phyloP scores from a whole-genome alignment of 345 rosid genomes.

The Citrus australasica region DNA sequence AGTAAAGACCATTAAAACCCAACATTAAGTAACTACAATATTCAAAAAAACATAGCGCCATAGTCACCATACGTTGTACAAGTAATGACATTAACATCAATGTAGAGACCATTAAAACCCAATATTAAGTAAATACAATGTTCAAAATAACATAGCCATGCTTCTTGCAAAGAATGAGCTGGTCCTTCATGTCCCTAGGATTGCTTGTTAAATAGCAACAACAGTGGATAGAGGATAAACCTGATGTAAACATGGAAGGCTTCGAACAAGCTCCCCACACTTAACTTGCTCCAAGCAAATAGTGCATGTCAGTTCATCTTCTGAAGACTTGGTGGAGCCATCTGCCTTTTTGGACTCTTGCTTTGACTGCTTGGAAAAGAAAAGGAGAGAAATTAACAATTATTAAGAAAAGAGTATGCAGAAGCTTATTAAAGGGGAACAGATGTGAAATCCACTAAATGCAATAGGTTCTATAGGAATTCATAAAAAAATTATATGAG shows the following conservation, averaged over 20 bases:
- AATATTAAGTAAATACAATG: neutral
- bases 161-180: too few relatives aligned
- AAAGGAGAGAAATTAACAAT: neutral
- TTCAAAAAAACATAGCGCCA: neutral
- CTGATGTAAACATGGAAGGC: slow-evolving; percentile 79
- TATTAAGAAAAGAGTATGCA: slow-evolving; percentile 4
- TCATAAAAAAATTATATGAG: neutral
- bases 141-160: neutral
- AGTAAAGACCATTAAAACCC: neutral
- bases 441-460: neutral
- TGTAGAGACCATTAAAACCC: neutral
- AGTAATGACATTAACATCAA: neutral
- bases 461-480: neutral
- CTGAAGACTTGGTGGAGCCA: slow-evolving; percentile 32
- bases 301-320: slow-evolving; percentile 64
- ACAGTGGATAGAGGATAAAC: slow-evolving; percentile 23
- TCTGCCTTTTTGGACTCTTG: slow-evolving; percentile 40
- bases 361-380: slow-evolving; percentile 30
- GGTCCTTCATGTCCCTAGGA: too few relatives aligned
- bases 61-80: neutral
- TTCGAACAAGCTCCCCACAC: slow-evolving; percentile 60
- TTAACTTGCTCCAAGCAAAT: slow-evolving; percentile 73
- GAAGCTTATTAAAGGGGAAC: neutral
- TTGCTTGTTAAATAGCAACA: neutral
- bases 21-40: neutral